phyloP scores from a whole-genome alignment of 169 alveolate genomes.

The Amoebophrya sp. region DNA sequence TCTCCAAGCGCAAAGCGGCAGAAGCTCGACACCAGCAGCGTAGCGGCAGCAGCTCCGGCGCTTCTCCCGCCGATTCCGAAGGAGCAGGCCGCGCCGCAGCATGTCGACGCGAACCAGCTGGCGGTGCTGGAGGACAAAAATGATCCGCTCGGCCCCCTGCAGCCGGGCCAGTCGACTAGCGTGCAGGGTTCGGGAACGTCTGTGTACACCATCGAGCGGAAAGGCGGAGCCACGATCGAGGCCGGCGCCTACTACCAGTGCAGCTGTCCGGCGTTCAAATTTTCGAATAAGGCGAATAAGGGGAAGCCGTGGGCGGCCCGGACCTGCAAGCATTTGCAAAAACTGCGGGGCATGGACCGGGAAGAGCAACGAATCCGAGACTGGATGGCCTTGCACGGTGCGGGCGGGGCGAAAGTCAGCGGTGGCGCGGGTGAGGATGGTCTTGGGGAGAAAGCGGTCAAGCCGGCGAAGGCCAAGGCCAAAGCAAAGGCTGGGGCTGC shows the following conservation, averaged over 20 bases:
- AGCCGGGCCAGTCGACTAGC: background rate
- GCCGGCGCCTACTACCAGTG: background rate
- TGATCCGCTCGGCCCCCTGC: background rate
- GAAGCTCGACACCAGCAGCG: too few relatives aligned
- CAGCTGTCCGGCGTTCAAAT: conserved; percentile 18
- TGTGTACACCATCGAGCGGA: background rate
- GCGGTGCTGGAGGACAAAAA: too few relatives aligned
- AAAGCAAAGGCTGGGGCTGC: background rate
- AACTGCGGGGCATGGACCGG: background rate
- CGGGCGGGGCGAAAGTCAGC: too few relatives aligned
- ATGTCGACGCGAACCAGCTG: too few relatives aligned
- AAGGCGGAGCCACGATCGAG: background rate
- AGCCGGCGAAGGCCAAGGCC: background rate
- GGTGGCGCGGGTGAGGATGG: too few relatives aligned
- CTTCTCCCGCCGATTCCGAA: too few relatives aligned
- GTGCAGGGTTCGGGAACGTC: background rate
- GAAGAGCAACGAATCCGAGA: background rate
- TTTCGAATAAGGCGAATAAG: background rate
- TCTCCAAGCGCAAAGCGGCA: too few relatives aligned
- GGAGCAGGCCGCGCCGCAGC: too few relatives aligned
- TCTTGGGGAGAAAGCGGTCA: background rate
- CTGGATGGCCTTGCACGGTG: background rate
- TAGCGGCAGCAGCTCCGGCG: too few relatives aligned
- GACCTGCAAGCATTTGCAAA: background rate
- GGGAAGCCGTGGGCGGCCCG: background rate